A percentile compares a stretch with the other conserved stretches of the same genome.
These are phyloP conservation scores for Saccharomycopsis sp. DNA, from an alignment of 805 yeast genomes.

Conservation along the genomic window DNA sequence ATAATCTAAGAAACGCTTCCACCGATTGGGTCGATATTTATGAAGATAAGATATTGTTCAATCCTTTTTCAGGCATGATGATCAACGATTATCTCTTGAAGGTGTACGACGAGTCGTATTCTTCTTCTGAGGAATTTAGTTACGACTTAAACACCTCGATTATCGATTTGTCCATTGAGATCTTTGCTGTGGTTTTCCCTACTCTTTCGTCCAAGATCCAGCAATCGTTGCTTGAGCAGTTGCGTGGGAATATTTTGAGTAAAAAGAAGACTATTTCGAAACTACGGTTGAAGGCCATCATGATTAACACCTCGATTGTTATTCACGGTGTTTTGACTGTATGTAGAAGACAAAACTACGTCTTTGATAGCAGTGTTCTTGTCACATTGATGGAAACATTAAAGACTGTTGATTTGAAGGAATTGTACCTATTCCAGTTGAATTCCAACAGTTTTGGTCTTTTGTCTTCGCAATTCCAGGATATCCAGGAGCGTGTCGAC, in stretches of 20 bases:
- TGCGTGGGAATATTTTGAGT: slow-evolving; percentile 50
- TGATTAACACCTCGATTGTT: slow-evolving; percentile 58
- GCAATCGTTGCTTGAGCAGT: slow-evolving; percentile 76
- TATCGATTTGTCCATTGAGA: slow-evolving; percentile 72
- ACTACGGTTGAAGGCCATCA: slow-evolving; percentile 39
- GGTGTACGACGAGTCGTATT: slow-evolving; percentile 27
- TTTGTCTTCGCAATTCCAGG: slow-evolving; percentile 31
- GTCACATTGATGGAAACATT: slow-evolving; percentile 45
- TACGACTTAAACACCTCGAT: slow-evolving; percentile 46
- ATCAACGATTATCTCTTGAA: slow-evolving; percentile 21
- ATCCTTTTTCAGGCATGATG: slow-evolving; percentile 21
- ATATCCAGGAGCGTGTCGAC: slow-evolving; percentile 37
- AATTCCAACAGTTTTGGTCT: slow-evolving; percentile 58
- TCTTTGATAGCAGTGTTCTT: slow-evolving; percentile 35
- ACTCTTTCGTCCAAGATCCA: slow-evolving; percentile 72
- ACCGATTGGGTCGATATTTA: slow-evolving; percentile 18
- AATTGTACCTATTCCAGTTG: slow-evolving; percentile 36
- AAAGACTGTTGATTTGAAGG: slow-evolving; percentile 35
- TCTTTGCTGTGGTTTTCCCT: slow-evolving; percentile 68
- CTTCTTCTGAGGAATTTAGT: slow-evolving; percentile 31
- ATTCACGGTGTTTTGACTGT: slow-evolving; percentile 42
- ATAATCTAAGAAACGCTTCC: background rate
- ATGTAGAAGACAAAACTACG: slow-evolving; percentile 22
- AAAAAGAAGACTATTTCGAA: slow-evolving; percentile 26
- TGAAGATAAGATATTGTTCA: slow-evolving; percentile 24